Evolutionary conservation across 2,329 filamentous ascomycete species (phyloP), one percentile per base, ranked within the genome.

Genomic region (Cladosporium austrohemisphaericum): DNA sequence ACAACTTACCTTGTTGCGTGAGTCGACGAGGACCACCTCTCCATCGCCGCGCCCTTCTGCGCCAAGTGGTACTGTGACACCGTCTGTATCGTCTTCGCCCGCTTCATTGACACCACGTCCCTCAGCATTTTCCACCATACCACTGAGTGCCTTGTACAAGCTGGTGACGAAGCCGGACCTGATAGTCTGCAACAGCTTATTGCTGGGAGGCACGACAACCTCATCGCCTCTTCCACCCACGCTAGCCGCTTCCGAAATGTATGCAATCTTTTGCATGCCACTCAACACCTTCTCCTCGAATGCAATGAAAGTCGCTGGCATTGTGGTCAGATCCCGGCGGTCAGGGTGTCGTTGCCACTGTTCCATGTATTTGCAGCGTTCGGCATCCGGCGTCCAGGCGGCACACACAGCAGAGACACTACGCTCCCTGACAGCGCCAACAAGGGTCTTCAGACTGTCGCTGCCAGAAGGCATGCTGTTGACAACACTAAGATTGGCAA

Each of bases 101-200:
- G 85, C 82, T 23, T 51, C 44, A 1, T 80, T 72, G 57, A 81
- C 82, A 57, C 83, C 80, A 11, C 83, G 68, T 50, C 83, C 82
- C 69, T 97, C 90, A 3, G 93, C 92, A 67, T 95, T 97, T 69
- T 97, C 93, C 1, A 98, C 90, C 83, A 98, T 92, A 18, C 92
- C 93, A 60, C 88, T 94, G 29, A 98, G 72, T 5, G 89, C 89
- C 67, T 95, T 95, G 70, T 97, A 97, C 35, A 98, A 73, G 51
- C 91, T 95, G 5, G 86, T 90, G 13, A 95, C 90, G 63, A 98
- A 98, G 63, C 95, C 89, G 56, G 84, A 86, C 56, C 91, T 81
- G 13, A 97, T 89, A 80, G 91, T 89, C 66, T 95, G 88, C 35
- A 97, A 74, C 35, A 96, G 73, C 67, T 97, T 98, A 6, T 85